Base-by-base conservation (phyloP, 352 stramenopile species). In the Phytophthora rubi region DNA sequence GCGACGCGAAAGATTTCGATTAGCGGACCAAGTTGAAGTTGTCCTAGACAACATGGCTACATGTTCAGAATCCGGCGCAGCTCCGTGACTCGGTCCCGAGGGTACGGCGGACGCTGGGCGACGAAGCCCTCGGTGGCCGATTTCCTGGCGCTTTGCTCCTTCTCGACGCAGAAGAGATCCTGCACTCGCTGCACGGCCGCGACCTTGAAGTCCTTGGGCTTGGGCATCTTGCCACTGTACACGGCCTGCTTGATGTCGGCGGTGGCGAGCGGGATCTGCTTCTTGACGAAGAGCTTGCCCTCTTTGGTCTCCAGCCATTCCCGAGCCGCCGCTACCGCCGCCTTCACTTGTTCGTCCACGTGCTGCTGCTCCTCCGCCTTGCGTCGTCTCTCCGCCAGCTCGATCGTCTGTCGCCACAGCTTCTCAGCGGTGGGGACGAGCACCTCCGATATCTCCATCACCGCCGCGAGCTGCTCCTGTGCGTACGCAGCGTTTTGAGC, bases 251-350 rank as follows among this genome's bases (percentile, higher is more conserved):
- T 91, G 65, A 92, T 57, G 48, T 90, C 76, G 7, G 80, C 79
- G 0, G 70, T 83, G 5, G 75, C 80, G 3, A 68, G 58, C 2
- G 62, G 54, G 5, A 79, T 64, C 23, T 90, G 79, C 53, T 86
- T 83, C 72, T 91, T 92, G 8, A 89, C 23, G 45, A 79, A 91
- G 30, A 53, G 61, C 53, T 90, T 88, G 49, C 81, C 86, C 0
- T 92, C 83, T 49, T 90, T 92, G 3, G 77, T 79, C 16, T 88
- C 78, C 6, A 94, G 70, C 84, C 83, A 92, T n/a, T 74, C 52
- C 0, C 54, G 59, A 28, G 70, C 65, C 2, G 51, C 44, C 62
- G 59, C 42, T 39, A 16, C 45, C 47, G 56, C 60, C 9, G 53
- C 52, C n/a, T 86, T 59, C 8, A 76, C 63, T 21, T 81, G 81